Base-by-base conservation (phyloP, 2,329 filamentous ascomycete species). In the Hirsutella thompsonii region DNA sequence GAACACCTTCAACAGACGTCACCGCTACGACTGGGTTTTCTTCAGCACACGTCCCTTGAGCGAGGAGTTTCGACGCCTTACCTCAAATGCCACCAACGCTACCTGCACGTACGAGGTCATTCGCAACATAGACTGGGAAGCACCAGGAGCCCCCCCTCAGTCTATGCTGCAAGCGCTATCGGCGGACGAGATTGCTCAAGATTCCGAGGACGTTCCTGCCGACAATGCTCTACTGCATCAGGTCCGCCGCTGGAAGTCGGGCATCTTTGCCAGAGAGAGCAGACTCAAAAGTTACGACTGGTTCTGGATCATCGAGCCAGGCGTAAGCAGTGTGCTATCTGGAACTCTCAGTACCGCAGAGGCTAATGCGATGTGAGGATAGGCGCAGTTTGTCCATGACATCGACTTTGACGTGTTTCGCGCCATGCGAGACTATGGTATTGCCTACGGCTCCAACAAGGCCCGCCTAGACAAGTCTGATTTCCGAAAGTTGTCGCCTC, bases 21-120 rank as follows among this genome's bases (percentile, higher is more conserved):
- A 87, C 66, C 82, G 83, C 52, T 93, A 93, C 55, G 83, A 87
- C 36, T 93, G 86, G 82, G 81, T 84, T 34, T 90, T 93, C 64
- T 86, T 92, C 70, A 92, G 89, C 60, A 79, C 87, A 52, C 74
- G 81, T 40, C 78, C 80, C 4, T 88, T 93, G 55, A 80, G 79
- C 4, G 76, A 84, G 8, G 76, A 83, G 44, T 93, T 93, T 67
- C 89, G 84, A 56, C 63, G 65, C 29, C 65, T 67, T 43, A 86
- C 83, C 0, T 68, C 71, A 39, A 81, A 77, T 37, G 73, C 76
- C 30, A 90, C 85, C 2, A 76, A 76, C 42, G 83, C 83, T 2
- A 73, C 79, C 49, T 81, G 81, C 51, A 69, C 72, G 49, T 92
- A 83, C 55, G 80, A 89, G 52, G 58, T 79, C 36, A 80, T 93